Percentiles rank a stretch among this genome's conserved stretches.
Evolutionary conservation across 2,329 filamentous ascomycete species (phyloP).

Genomic region (Dothideomycetes sp.): DNA sequence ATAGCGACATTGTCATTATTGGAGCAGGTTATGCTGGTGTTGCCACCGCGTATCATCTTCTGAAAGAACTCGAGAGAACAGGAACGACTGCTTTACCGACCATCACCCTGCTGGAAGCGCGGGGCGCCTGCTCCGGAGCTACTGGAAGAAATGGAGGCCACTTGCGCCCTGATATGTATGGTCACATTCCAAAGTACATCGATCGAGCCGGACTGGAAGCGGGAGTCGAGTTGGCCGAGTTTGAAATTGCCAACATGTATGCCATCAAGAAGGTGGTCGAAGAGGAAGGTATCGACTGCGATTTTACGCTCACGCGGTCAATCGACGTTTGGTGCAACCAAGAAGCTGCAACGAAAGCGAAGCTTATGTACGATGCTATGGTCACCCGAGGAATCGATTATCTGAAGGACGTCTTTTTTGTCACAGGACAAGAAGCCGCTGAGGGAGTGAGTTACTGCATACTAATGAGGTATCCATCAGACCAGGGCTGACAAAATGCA

Average conservation of each 20-base stretch:
- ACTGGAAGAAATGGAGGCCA: slow-evolving; percentile 40
- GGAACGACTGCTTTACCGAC: slow-evolving; percentile 19
- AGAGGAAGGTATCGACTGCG: slow-evolving; percentile 34
- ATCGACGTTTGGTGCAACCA: slow-evolving; percentile 31
- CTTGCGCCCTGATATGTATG: slow-evolving; percentile 34
- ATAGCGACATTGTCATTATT: slow-evolving; percentile 58
- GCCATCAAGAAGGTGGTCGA: slow-evolving; percentile 31
- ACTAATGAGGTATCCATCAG: background rate
- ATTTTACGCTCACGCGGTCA: slow-evolving; percentile 31
- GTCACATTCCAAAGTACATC: slow-evolving; percentile 22
- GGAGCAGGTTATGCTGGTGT: slow-evolving; percentile 63
- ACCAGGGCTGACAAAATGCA: slow-evolving; percentile 4
- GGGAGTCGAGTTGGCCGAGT: slow-evolving; percentile 21
- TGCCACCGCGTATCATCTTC: slow-evolving; percentile 21
- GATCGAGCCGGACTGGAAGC: slow-evolving; percentile 24
- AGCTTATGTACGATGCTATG: slow-evolving; percentile 24
- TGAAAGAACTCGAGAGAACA: slow-evolving; percentile 6
- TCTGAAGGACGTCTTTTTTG: slow-evolving; percentile 21
- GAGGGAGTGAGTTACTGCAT: slow-evolving; percentile 1
- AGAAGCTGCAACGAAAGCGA: slow-evolving; percentile 24
- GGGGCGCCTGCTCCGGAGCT: slow-evolving; percentile 35
- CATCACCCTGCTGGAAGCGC: slow-evolving; percentile 32
- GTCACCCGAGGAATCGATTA: slow-evolving; percentile 20
- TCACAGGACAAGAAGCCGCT: slow-evolving; percentile 10
- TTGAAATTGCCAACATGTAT: slow-evolving; percentile 31